Percentiles rank a stretch among this genome's conserved stretches.
Evolutionary conservation across 257 asterid species (phyloP).

Genomic region (Leptodermis oblonga): DNA sequence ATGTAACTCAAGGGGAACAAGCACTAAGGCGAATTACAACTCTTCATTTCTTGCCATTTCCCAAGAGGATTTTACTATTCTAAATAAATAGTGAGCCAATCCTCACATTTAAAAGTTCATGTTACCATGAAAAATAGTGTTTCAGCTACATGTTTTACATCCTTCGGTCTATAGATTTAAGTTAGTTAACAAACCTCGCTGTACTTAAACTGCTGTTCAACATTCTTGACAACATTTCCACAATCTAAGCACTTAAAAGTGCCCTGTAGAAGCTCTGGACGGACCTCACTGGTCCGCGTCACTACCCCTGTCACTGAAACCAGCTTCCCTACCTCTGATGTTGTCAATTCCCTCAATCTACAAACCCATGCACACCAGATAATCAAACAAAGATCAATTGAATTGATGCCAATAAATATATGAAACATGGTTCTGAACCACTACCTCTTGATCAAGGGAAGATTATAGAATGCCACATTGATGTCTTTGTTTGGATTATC

Average conservation of each 20-base stretch:
- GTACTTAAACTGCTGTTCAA: conserved; percentile 93
- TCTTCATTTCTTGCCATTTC: not conserved
- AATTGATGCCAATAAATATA: not conserved
- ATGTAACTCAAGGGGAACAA: not conserved
- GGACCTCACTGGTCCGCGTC: conserved; percentile 92
- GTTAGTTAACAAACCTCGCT: conserved; percentile 61
- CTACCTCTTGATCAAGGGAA: conserved; percentile 71
- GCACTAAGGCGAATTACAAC: not conserved
- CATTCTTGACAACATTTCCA: conserved; percentile 59
- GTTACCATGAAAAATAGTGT: not conserved
- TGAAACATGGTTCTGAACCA: not conserved
- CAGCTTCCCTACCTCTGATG: conserved; percentile 83
- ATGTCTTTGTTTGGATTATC: conserved; percentile 82
- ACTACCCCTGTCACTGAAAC: conserved; percentile 94
- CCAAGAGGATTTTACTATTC: no score
- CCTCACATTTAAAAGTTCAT: not conserved
- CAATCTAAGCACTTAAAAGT: conserved; percentile 94
- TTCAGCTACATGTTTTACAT: not conserved
- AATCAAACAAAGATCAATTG: not conserved
- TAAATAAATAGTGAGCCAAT: not conserved
- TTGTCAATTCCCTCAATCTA: conserved; percentile 77
- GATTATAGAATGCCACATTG: conserved; percentile 80
- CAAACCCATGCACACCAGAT: not conserved
- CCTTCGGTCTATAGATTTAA: not conserved
- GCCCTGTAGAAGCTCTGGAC: conserved; percentile 91